phyloP scores from a whole-genome alignment of 257 asterid species.

The Rubia yunnanensis region DNA sequence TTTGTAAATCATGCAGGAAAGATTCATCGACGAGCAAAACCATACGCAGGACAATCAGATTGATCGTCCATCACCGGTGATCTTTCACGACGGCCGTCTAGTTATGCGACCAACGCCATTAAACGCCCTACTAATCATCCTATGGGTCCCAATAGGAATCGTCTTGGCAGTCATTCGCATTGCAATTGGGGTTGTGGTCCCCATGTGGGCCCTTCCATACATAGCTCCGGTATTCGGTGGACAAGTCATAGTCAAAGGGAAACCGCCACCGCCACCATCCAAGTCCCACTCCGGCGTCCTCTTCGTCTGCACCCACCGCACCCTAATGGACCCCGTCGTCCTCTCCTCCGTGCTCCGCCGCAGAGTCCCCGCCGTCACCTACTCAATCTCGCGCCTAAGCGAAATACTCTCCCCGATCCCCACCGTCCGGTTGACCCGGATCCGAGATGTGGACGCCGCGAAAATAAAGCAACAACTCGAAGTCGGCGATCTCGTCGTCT shows the following conservation, averaged over 20 bases:
- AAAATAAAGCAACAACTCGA: slow-evolving; percentile 51
- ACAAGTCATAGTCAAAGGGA: slow-evolving; percentile 52
- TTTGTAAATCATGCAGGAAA: slow-evolving; percentile 52
- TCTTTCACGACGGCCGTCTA: slow-evolving; percentile 88
- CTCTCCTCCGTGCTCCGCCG: slow-evolving; percentile 71
- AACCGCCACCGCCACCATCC: slow-evolving; percentile 53
- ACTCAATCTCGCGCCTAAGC: slow-evolving; percentile 61
- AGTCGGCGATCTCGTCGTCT: slow-evolving; percentile 61
- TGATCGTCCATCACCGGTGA: slow-evolving; percentile 60
- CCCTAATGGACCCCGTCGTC: slow-evolving; percentile 78
- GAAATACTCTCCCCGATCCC: slow-evolving; percentile 86
- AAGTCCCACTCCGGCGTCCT: slow-evolving; percentile 46
- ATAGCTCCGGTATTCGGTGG: slow-evolving; percentile 58
- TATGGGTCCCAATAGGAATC: slow-evolving; percentile 73
- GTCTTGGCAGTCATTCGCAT: slow-evolving; percentile 51
- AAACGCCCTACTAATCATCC: slow-evolving; percentile 48
- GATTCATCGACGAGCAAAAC: not conserved
- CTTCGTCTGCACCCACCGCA: slow-evolving; percentile 76
- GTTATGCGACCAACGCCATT: slow-evolving; percentile 67
- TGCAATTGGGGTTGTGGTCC: slow-evolving; percentile 38
- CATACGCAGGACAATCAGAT: slow-evolving; percentile 12
- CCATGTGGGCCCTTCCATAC: slow-evolving; percentile 37
- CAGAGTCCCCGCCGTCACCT: slow-evolving; percentile 72
- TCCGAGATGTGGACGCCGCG: slow-evolving; percentile 51
- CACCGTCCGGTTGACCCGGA: slow-evolving; percentile 65